Conservation (phyloP, 2,329 filamentous ascomycete species). For the Sphaerulina vaccinii region DNA sequence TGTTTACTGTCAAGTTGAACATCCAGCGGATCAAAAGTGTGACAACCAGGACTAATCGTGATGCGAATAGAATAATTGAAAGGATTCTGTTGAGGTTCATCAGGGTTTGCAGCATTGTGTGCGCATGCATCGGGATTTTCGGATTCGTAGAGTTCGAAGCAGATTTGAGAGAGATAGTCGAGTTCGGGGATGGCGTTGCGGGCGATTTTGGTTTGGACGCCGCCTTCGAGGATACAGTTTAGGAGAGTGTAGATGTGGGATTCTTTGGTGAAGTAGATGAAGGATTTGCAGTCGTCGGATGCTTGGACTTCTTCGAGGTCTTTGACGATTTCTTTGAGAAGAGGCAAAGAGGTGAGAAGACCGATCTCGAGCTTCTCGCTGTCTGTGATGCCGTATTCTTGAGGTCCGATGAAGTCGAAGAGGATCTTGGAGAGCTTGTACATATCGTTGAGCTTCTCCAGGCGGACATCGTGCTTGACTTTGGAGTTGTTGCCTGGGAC, state of each 20-base stretch:
- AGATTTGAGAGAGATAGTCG: constrained; percentile 96
- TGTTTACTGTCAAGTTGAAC: constrained; percentile 95
- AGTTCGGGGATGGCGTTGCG: constrained; percentile 94
- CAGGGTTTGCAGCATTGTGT: constrained; percentile 54
- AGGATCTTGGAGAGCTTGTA: constrained; percentile 92
- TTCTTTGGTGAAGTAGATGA: constrained; percentile 99
- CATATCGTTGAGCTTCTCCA: constrained; percentile 86
- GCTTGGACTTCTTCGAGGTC: constrained; percentile 97
- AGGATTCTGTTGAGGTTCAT: constrained; percentile 15
- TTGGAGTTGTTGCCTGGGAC: constrained; percentile 54
- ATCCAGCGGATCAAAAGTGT: constrained; percentile 93
- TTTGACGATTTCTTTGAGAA: constrained; percentile 94
- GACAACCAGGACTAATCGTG: constrained; percentile 90
- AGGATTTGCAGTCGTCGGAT: constrained; percentile 87
- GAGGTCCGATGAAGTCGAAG: constrained; percentile 97
- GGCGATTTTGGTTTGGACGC: constrained; percentile 94
- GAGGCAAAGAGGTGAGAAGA: constrained; percentile 83
- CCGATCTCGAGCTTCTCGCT: constrained; percentile 98
- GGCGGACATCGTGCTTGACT: constrained; percentile 76
- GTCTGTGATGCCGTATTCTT: constrained; percentile 95
- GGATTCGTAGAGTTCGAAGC: constrained; percentile 96
- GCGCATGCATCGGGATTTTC: constrained; percentile 59
- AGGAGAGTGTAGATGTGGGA: constrained; percentile 97
- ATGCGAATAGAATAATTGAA: constrained; percentile 97
- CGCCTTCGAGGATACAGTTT: constrained; percentile 96